Evolutionary conservation across 805 yeast genomes (phyloP).

Genomic region (Starmerella bombicola): DNA sequence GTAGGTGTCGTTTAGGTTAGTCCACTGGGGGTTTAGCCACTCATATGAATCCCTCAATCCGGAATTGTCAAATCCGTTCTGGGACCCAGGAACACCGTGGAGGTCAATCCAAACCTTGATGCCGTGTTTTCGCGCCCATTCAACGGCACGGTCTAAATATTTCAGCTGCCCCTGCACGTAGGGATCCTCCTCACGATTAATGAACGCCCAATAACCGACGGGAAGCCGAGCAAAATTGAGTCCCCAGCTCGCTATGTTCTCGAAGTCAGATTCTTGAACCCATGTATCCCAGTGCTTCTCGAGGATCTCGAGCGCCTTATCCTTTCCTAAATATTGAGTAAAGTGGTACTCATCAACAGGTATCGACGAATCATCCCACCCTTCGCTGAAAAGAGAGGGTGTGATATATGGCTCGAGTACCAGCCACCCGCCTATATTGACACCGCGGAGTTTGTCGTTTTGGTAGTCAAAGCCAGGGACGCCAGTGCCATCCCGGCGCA

Average conservation of each 20-base stretch:
- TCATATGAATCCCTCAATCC: constrained; percentile 56
- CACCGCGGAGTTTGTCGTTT: constrained; percentile 32
- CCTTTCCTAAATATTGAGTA: constrained; percentile 47
- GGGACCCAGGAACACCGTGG: constrained; percentile 96
- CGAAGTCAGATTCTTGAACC: constrained; percentile 62
- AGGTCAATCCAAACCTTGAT: constrained; percentile 80
- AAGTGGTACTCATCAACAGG: constrained; percentile 81
- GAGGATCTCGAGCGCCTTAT: constrained; percentile 40
- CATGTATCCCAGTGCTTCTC: constrained; percentile 67
- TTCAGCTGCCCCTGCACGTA: constrained; percentile 70
- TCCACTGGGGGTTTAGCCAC: constrained; percentile 35
- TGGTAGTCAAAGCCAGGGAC: constrained; percentile 25
- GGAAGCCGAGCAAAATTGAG: constrained; percentile 81
- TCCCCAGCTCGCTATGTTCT: constrained; percentile 34
- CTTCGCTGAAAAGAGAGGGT: constrained; percentile 40
- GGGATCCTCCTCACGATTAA: constrained; percentile 53
- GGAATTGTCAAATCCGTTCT: constrained; percentile 90
- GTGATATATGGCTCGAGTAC: constrained; percentile 78
- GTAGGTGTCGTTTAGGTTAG: constrained; percentile 42
- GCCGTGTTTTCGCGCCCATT: constrained; percentile 53
- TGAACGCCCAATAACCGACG: constrained; percentile 89
- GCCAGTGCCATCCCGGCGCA: constrained; percentile 3
- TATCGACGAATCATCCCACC: constrained; percentile 25
- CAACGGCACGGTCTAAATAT: constrained; percentile 63
- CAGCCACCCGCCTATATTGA: constrained; percentile 83